phyloP scores from a whole-genome alignment of 2,329 filamentous ascomycete genomes.

The Cladophialophora psammophila region DNA sequence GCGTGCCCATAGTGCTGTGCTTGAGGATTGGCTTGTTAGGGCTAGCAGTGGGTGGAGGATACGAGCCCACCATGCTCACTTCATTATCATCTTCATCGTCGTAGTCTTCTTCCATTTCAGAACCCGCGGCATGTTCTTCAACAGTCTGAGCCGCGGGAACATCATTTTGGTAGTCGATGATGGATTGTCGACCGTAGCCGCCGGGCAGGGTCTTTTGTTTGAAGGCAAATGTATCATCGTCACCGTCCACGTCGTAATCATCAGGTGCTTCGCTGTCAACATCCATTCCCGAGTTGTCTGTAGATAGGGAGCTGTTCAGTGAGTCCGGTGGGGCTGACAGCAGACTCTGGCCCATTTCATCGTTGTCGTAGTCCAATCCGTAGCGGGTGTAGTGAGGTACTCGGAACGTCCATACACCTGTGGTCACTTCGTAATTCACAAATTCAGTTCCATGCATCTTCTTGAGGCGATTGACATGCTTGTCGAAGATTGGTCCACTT shows the following conservation, averaged over 20 bases:
- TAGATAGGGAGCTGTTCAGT: slow-evolving; percentile 30
- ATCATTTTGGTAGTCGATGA: slow-evolving; percentile 62
- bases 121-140: slow-evolving; percentile 76
- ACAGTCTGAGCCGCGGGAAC: slow-evolving; percentile 79
- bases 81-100: slow-evolving; percentile 65
- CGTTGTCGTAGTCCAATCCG: slow-evolving; percentile 80
- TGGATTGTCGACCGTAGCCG: slow-evolving; percentile 73
- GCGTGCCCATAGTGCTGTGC: slow-evolving; percentile 52
- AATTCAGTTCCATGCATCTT: slow-evolving; percentile 82
- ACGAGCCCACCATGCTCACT: slow-evolving; percentile 85
- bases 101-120: slow-evolving; percentile 68
- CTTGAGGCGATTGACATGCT: slow-evolving; percentile 83
- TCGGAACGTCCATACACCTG: slow-evolving; percentile 86
- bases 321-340: slow-evolving; percentile 61
- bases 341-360: slow-evolving; percentile 59
- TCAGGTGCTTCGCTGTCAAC: slow-evolving; percentile 42
- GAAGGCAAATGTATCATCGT: slow-evolving; percentile 65
- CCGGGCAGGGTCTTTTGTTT: slow-evolving; percentile 72
- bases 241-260: slow-evolving; percentile 46
- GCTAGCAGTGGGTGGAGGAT: slow-evolving; percentile 64
- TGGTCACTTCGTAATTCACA: slow-evolving; percentile 77
- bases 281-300: slow-evolving; percentile 38
- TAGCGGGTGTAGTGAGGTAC: slow-evolving; percentile 99
- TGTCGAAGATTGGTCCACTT: slow-evolving; percentile 72
- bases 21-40: slow-evolving; percentile 36